Base-by-base conservation (phyloP, 176 grass and related monocot genomes). In the Calamus simplicifolius region DNA sequence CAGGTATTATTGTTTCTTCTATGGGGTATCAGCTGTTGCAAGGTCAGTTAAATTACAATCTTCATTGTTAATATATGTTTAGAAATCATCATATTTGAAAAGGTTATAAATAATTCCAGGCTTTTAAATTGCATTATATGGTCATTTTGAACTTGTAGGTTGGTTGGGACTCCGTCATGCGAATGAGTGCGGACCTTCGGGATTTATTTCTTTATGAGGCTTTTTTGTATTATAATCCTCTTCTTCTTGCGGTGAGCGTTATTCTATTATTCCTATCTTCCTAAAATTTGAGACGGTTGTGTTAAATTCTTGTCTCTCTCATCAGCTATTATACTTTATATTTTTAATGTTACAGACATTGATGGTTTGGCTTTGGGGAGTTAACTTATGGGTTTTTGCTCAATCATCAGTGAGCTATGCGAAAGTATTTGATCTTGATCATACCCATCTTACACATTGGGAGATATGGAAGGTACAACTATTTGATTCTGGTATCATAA, bases 341-440 rank as follows among this genome's bases (percentile, higher is more conserved):
- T 43, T 43, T 69, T 73, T 62, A 48, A 71, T 62, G 29, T 52
- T 81, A 25, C 66, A 98, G 94, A 89, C 87, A 31, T 72, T 98
- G 70, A 89, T 89, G 88, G 86, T 98, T 81, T 98, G 94, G 94
- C 73, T 98, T 10, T 98, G 94, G 94, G 94, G 94, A 68, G 51
- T 98, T 66, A 98, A 93, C 76, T 61, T 98, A 62, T 98, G 94
- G 85, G 87, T 93, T 30, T 98, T 98, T 62, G 66, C 81, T 0
- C 87, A 89, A 65, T 98, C 94, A 68, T 81, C 87, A 58, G 73
- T 93, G 18, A 98, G 73, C 59, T 98, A 93, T 71, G 67, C 85
- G 56, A 87, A 62, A 73, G 76, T 98, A 62, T 98, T 98, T 81
- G 87, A 98, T 88, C 87, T 98, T 77, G 54, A 77, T 21, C 87